Percentiles rank a stretch among this genome's conserved stretches.
phyloP scores from a whole-genome alignment of 2,329 filamentous ascomycete species.

The Penicillium verrucosum region DNA sequence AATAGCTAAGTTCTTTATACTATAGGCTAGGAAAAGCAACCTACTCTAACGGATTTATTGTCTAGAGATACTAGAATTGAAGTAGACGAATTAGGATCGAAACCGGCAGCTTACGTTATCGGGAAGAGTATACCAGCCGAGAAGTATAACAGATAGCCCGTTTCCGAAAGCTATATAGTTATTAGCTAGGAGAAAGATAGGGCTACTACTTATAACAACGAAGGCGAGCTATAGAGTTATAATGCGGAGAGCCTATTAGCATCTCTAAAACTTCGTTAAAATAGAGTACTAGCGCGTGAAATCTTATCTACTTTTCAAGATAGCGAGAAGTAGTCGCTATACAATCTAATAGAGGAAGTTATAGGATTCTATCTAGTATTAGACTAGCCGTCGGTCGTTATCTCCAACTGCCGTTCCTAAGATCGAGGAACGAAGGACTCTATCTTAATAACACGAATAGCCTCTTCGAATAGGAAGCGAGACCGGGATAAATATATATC shows the following conservation, averaged over 20 bases:
- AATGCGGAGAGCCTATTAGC: not conserved
- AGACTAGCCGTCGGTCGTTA: constrained; percentile 1
- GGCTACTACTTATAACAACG: not conserved
- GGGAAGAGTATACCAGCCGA: not conserved
- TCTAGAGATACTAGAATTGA: constrained; percentile 1
- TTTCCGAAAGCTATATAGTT: constrained; percentile 1
- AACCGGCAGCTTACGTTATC: constrained; percentile 1
- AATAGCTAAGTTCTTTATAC: not conserved
- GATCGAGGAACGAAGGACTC: constrained; percentile 1
- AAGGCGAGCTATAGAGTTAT: constrained; percentile 2
- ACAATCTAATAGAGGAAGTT: not conserved
- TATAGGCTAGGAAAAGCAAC: not conserved
- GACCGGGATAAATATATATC: not conserved
- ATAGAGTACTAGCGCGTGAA: not conserved
- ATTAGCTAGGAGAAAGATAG: not conserved
- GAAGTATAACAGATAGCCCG: not conserved
- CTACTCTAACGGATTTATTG: not conserved
- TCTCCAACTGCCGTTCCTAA: not conserved
- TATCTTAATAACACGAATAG: not conserved
- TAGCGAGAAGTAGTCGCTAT: not conserved
- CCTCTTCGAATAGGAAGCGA: constrained; percentile 6
- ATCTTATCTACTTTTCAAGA: not conserved
- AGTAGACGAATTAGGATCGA: not conserved
- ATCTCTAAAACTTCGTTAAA: not conserved
- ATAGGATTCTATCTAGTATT: not conserved